These are phyloP conservation scores for Bifiguratus adelaidae DNA, from an alignment of 192 early-diverging fungal genomes.

Conservation along the genomic window DNA sequence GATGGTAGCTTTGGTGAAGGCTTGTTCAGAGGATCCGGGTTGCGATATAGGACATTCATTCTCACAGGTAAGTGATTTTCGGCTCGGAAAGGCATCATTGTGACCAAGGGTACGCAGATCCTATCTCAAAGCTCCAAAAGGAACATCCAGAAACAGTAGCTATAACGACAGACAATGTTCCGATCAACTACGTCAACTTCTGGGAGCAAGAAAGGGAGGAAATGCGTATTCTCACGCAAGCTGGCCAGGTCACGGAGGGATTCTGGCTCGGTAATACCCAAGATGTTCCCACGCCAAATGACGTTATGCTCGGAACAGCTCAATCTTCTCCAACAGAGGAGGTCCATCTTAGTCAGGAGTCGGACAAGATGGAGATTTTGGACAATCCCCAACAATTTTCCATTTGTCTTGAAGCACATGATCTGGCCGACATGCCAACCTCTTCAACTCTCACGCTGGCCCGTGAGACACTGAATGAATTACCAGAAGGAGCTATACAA, in stretches of 20 bases:
- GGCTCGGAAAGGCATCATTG: too few relatives aligned
- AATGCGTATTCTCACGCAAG: constrained; percentile 32
- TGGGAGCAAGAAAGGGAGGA: constrained; percentile 36
- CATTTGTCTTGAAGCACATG: constrained; percentile 35
- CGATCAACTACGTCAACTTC: constrained; percentile 29
- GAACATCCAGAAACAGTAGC: constrained; percentile 25
- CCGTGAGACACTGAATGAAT: constrained; percentile 16
- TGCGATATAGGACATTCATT: too few relatives aligned
- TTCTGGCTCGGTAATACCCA: constrained; percentile 34
- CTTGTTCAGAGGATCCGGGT: too few relatives aligned
- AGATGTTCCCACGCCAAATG: constrained; percentile 22
- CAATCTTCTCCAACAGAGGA: too few relatives aligned
- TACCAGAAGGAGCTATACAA: constrained; percentile 3
- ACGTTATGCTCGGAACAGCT: too few relatives aligned
- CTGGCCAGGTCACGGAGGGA: constrained; percentile 28
- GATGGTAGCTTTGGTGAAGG: too few relatives aligned
- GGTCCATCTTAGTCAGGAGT: too few relatives aligned
- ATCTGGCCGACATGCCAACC: constrained; percentile 28
- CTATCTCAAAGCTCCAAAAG: constrained; percentile 25
- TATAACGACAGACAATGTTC: constrained; percentile 12
- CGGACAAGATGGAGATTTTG: too few relatives aligned
- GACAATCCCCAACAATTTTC: constrained; percentile 30
- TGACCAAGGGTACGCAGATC: too few relatives aligned
- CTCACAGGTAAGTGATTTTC: too few relatives aligned
- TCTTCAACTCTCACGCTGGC: constrained; percentile 17